Evolutionary conservation across 257 asterid species (phyloP), one percentile per base, ranked within the genome.

Genomic region (Solanum sparsipilum): DNA sequence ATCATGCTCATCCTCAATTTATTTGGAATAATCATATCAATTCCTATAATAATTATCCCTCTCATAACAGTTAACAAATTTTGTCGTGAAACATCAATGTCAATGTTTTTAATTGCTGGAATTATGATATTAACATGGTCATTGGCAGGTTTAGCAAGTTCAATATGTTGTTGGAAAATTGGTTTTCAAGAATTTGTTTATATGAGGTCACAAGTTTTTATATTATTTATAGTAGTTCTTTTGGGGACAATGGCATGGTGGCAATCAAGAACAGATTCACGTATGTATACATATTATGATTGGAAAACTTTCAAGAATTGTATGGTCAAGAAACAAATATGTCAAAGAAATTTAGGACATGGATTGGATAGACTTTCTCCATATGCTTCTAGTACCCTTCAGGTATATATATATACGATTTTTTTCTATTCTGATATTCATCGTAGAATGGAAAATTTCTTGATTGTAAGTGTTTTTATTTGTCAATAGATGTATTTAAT

Each of bases 161-260:
- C 85, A 81, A 44, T 46, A 27, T 81, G 68, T 46, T 81, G 85
- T 46, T 81, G 85, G 67, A 81, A 27, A 44, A 27, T 81, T 46
- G 39, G 85, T 27, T 44, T 81, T 29, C 27, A 29, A 18, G 68
- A 81, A 46, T 46, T 44, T 46, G 7, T 81, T 27, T 81, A 81
- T 46, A 44, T 81, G 85, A 81, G 85, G 18, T 44, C 68, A 81
- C 85, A 81, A 3, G 85, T 81, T 44, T 81, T 81, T 44, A 81
- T 81, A 48, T n/a, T 81, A 7, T 81, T 81, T 81, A 29, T 81
- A 46, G 85, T 81, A 8, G 39, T 81, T 46, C 41, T 81, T 15
- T 29, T 46, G 39, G 85, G 85, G 13, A 81, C 85, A 46, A 81
- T 81, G 85, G 85, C 85, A 29, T 81, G 85, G 85, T 81, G 85